These are phyloP conservation scores for Eutrema heterophyllum DNA, from an alignment of 345 rosid species.

Conservation along the genomic window DNA sequence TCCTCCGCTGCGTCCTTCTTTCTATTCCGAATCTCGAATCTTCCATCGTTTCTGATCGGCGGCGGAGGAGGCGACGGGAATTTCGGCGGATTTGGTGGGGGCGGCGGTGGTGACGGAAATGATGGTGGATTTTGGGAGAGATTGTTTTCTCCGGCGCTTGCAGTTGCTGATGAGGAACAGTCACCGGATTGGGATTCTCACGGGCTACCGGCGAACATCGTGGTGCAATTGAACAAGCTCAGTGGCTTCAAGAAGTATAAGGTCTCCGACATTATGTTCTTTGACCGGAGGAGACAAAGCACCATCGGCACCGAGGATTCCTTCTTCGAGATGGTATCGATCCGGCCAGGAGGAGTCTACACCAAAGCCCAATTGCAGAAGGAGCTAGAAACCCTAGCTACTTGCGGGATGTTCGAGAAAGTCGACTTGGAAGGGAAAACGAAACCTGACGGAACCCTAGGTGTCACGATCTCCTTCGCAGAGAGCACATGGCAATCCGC, in stretches of 20 bases:
- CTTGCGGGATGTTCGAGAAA: conserved; percentile 98
- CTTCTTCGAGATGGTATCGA: conserved; percentile 93
- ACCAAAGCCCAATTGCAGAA: conserved; percentile 74
- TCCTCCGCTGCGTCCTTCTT: conserved; percentile 51
- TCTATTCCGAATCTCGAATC: conserved; percentile 42
- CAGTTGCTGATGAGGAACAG: conserved; percentile 76
- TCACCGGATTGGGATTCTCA: conserved; percentile 82
- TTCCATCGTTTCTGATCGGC: conserved; percentile 23
- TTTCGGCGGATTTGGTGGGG: conserved; percentile 51
- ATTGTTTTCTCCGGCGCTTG: conserved; percentile 44
- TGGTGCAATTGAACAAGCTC: conserved; percentile 73
- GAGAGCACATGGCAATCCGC: conserved; percentile 98
- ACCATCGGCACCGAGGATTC: conserved; percentile 84
- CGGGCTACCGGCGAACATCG: conserved; percentile 82
- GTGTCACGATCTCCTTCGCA: conserved; percentile 56
- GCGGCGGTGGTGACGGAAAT: conserved; percentile 42
- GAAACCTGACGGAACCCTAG: conserved; percentile 74
- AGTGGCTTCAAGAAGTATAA: conserved; percentile 87
- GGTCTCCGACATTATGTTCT: conserved; percentile 74
- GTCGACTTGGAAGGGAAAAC: conserved; percentile 88
- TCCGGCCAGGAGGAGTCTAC: conserved; percentile 79
- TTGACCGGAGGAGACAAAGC: conserved; percentile 52
- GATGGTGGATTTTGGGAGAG: conserved; percentile 55
- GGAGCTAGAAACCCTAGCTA: conserved; percentile 85
- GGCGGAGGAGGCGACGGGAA: conserved; percentile 36